A percentile compares a stretch with the other conserved stretches of the same genome.
These are phyloP conservation scores for Clarireedia homoeocarpa DNA, from an alignment of 2,329 filamentous ascomycete species.

Conservation along the genomic window DNA sequence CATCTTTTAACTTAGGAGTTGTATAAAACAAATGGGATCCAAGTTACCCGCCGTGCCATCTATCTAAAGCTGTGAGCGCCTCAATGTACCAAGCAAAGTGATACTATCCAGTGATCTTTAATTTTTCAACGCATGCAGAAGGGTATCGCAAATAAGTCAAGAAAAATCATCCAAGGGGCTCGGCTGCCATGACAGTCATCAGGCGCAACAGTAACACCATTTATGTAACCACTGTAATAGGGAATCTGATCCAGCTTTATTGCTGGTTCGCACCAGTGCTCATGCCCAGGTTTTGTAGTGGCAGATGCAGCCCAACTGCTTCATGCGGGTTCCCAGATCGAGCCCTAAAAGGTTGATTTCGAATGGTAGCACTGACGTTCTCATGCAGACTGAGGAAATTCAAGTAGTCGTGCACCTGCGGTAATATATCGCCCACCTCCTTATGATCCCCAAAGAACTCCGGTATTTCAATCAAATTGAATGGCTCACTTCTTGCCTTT, in stretches of 20 bases:
- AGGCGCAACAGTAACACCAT: not conserved
- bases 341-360: conserved; percentile 39
- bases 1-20: conserved; percentile 13
- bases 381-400: conserved; percentile 44
- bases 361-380: conserved; percentile 58
- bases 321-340: conserved; percentile 2
- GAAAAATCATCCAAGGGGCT: not conserved
- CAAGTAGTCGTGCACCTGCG: conserved; percentile 54
- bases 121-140: not conserved
- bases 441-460: conserved; percentile 54
- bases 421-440: conserved; percentile 40
- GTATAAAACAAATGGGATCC: not conserved
- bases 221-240: not conserved
- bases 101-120: not conserved
- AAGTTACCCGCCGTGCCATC: not conserved
- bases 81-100: not conserved
- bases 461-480: conserved; percentile 73
- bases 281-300: not conserved
- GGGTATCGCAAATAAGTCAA: conserved; percentile 6
- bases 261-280: not conserved
- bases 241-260: not conserved
- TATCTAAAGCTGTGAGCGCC: not conserved
- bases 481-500: conserved; percentile 77
- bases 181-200: not conserved
- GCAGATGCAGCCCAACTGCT: conserved; percentile 1